phyloP scores from a whole-genome alignment of 768 basidiomycete species.

The Trametes elegans region DNA sequence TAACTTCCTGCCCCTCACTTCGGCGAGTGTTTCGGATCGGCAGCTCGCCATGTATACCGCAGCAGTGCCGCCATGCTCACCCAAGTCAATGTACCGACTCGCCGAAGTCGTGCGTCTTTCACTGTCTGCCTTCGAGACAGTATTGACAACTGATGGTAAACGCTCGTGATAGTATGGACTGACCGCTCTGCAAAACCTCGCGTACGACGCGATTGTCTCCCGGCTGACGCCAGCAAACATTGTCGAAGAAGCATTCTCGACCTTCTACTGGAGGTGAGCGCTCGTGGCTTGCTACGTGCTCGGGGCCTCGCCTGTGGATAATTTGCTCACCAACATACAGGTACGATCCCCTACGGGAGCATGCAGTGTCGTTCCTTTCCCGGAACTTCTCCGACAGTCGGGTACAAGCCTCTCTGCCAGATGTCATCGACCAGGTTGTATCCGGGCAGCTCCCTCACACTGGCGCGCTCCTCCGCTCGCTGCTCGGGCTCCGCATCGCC shows the following conservation, averaged over 20 bases:
- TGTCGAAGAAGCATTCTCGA: constrained; percentile 28
- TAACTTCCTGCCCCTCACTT: constrained; percentile 34
- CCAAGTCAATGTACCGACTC: constrained; percentile 26
- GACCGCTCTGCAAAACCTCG: constrained; percentile 16
- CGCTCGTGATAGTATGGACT: constrained; percentile 19
- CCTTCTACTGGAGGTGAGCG: constrained; percentile 23
- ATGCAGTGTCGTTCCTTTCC: constrained; percentile 10
- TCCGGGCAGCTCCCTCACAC: constrained; percentile 15
- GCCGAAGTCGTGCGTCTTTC: constrained; percentile 20
- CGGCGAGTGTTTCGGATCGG: constrained; percentile 7
- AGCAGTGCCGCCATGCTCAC: constrained; percentile 17
- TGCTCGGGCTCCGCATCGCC: constrained; percentile 1
- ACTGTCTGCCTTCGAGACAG: no score
- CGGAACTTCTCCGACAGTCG: background rate
- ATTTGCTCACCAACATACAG: background rate
- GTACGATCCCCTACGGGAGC: constrained; percentile 16
- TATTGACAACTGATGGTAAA: background rate
- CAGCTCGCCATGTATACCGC: background rate
- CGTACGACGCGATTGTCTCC: constrained; percentile 13
- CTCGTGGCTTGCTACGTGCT: background rate
- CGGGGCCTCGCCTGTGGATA: background rate
- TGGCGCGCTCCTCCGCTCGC: constrained; percentile 1
- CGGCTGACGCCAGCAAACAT: constrained; percentile 17
- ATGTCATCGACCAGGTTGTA: constrained; percentile 1
- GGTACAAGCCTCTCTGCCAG: background rate